Percentiles rank a stretch among this genome's conserved stretches.
Conservation (phyloP, 768 basidiomycete genomes). For the Phylloporus sp. region DNA sequence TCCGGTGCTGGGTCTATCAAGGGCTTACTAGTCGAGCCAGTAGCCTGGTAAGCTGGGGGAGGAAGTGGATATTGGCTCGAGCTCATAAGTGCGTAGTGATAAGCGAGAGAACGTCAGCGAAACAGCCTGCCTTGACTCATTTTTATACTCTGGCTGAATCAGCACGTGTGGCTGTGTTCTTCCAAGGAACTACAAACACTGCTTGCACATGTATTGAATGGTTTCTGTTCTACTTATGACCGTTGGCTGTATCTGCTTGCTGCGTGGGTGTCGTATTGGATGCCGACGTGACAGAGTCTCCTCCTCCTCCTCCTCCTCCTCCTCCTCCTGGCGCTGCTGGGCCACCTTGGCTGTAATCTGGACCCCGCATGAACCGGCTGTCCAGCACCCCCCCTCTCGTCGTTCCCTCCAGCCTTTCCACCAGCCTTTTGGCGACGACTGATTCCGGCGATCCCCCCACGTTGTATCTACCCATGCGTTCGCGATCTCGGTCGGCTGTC, state of each 20-base stretch:
- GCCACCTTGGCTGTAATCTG: slow-evolving; percentile 26
- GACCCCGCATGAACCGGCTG: slow-evolving; percentile 20
- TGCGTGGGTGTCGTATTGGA: slow-evolving; percentile 13
- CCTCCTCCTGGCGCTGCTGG: slow-evolving; percentile 1
- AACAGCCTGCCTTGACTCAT: slow-evolving; percentile 5
- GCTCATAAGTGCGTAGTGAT: slow-evolving; percentile 46
- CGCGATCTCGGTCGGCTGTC: slow-evolving; percentile 17
- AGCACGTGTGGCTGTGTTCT: slow-evolving; percentile 21
- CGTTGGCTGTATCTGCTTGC: slow-evolving; percentile 6
- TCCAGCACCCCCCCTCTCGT: background rate
- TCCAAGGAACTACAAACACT: background rate
- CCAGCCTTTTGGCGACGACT: background rate
- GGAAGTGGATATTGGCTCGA: slow-evolving; percentile 49
- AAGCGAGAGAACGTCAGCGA: slow-evolving; percentile 15
- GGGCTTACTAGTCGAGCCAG: slow-evolving; percentile 37
- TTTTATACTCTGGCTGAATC: slow-evolving; percentile 24
- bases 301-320: background rate
- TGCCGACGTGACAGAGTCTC: slow-evolving; percentile 3
- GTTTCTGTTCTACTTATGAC: background rate
- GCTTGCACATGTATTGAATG: background rate
- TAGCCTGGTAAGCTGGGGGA: slow-evolving; percentile 55
- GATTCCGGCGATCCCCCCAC: background rate
- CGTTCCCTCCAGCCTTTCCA: background rate
- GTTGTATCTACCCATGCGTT: background rate
- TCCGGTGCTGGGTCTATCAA: slow-evolving; percentile 36